These are phyloP conservation scores for Penicillium subrubescens DNA, from an alignment of 495 filamentous ascomycete genomes.

Conservation along the genomic window DNA sequence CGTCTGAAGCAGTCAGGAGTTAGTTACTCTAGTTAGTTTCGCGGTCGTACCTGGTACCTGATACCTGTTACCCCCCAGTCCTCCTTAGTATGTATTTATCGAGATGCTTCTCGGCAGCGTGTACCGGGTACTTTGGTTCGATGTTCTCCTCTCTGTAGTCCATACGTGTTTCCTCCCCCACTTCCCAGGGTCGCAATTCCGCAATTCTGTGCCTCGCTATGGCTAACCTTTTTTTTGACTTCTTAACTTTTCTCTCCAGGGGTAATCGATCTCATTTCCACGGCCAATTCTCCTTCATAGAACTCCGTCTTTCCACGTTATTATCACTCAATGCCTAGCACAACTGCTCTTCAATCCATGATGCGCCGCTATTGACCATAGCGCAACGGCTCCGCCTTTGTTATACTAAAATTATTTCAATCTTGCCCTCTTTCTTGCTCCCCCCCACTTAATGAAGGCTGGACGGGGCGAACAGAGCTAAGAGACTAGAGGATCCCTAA, in stretches of 20 bases:
- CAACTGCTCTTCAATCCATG: neutral
- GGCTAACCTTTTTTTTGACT: neutral
- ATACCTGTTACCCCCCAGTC: neutral
- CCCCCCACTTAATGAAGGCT: slow-evolving; percentile 13
- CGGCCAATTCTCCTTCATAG: neutral
- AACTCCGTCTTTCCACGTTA: neutral
- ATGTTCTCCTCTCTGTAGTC: neutral
- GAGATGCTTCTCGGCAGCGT: neutral
- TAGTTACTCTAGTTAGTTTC: neutral
- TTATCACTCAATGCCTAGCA: neutral
- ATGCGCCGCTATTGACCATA: neutral
- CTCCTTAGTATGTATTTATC: neutral
- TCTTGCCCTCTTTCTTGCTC: neutral
- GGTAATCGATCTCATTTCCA: neutral
- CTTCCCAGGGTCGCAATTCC: neutral
- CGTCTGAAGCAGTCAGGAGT: neutral
- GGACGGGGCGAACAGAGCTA: slow-evolving; percentile 12
- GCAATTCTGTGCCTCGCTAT: neutral
- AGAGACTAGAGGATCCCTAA: slow-evolving; percentile 7
- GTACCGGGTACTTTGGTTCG: neutral
- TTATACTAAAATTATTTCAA: neutral
- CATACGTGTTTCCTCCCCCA: neutral
- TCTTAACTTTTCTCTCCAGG: neutral
- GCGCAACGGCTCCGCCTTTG: neutral
- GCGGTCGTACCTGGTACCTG: neutral